Conservation (phyloP, 2,329 filamentous ascomycete species). For the Blastomyces percursus region DNA sequence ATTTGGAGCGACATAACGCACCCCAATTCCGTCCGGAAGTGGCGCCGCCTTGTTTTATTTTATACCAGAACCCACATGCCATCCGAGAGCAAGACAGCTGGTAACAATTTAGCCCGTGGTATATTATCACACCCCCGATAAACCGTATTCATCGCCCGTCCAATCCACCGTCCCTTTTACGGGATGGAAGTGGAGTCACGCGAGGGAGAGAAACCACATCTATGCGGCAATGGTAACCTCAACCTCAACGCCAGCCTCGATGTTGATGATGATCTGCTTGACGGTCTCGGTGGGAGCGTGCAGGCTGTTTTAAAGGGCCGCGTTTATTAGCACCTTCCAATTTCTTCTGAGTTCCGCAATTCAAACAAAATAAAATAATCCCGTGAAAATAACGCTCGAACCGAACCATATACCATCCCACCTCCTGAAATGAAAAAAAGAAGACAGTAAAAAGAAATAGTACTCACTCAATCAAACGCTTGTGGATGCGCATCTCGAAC, state of each 20-base stretch:
- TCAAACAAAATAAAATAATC: no score
- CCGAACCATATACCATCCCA: no score
- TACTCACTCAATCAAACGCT: slow-evolving; percentile 85
- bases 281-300: slow-evolving; percentile 84
- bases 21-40: background rate
- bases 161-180: background rate
- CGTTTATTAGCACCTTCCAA: slow-evolving; percentile 11
- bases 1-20: background rate
- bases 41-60: background rate
- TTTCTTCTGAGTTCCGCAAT: background rate
- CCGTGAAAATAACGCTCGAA: no score
- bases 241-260: slow-evolving; percentile 44
- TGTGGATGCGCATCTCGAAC: slow-evolving; percentile 99
- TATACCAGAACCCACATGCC: background rate
- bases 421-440: no score
- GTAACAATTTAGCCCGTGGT: background rate
- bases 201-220: slow-evolving; percentile 15
- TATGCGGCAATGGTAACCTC: slow-evolving; percentile 45
- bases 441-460: background rate
- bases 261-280: slow-evolving; percentile 46
- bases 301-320: slow-evolving; percentile 43
- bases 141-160: background rate
- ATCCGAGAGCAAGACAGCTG: background rate
- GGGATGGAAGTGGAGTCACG: background rate
- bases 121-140: background rate